Conservation (phyloP, 2,329 filamentous ascomycete genomes). For the Fragosphaeria purpurea region DNA sequence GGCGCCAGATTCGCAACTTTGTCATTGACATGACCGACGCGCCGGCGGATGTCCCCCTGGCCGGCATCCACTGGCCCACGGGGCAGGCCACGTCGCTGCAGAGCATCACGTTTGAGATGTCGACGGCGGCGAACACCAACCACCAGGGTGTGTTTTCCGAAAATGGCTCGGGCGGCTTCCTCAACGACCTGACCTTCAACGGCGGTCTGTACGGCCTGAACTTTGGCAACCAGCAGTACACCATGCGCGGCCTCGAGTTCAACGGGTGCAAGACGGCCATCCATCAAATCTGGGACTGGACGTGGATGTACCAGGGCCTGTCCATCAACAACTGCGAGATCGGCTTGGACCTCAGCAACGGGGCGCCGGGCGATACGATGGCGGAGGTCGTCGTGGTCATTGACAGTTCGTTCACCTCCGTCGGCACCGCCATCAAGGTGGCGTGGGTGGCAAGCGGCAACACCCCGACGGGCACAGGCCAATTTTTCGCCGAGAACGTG, state of each 20-base stretch:
- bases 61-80: conserved; percentile 59
- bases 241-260: conserved; percentile 56
- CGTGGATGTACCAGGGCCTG: conserved; percentile 60
- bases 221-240: conserved; percentile 59
- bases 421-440: conserved; percentile 57
- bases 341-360: conserved; percentile 55
- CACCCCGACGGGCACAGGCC: conserved; percentile 23
- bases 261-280: conserved; percentile 54
- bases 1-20: conserved; percentile 47
- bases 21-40: conserved; percentile 45
- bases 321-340: conserved; percentile 52
- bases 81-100: conserved; percentile 51
- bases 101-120: conserved; percentile 45
- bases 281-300: conserved; percentile 66
- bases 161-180: conserved; percentile 54
- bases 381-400: conserved; percentile 66
- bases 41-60: conserved; percentile 29
- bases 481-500: conserved; percentile 37
- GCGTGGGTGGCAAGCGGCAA: conserved; percentile 16
- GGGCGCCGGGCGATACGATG: conserved; percentile 27
- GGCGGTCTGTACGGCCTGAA: conserved; percentile 50
- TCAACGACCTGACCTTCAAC: conserved; percentile 59
- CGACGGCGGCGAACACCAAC: conserved; percentile 31
- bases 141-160: conserved; percentile 51
- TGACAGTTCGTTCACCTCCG: conserved; percentile 60